Base-by-base conservation (phyloP, 805 yeast species). In the Komagataella phaffii region DNA sequence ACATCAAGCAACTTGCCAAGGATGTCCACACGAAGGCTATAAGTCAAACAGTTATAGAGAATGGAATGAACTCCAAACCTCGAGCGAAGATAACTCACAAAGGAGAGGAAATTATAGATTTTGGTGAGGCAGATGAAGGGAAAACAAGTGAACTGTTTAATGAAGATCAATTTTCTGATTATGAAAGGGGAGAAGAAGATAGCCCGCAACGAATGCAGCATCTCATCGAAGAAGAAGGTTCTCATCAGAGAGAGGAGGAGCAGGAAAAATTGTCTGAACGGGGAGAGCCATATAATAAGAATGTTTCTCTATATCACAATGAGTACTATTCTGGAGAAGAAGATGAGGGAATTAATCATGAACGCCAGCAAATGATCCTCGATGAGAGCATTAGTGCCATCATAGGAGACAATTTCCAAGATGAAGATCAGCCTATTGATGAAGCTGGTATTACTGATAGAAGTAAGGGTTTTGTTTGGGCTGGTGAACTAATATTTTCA, bases 21-120 rank as follows among this genome's bases (percentile, higher is more conserved):
- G 77, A 78, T 49, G 87, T 86, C 8, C 77, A 84, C 50, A 78
- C 77, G 53, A 85, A 85, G 62, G 77, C 83, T 40, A 78, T 86
- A 51, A 72, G 80, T 24, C 81, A 84, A 52, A 75, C 85, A 17
- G 85, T 89, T 12, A 67, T 89, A 49, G 81, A 81, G 46, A 57
- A 54, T 40, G 48, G 46, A 6, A 74, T 66, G 21, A 79, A 76
- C 44, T 75, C 71, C 45, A 79, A 73, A 36, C 88, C 88, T 17
- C 74, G 81, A 47, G 79, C 87, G 56, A 74, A 88, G 57, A 74
- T 88, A 59, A 87, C 96, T 3, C 96, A 88, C 63, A 86, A 85
- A 63, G 96, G 96, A 23, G 96, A 89, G 55, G 90, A 85, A 60
- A 64, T 85, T n/a, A 74, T 87, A 5, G 95, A 85, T 52, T 69